Evolutionary conservation across 352 stramenopile genomes (phyloP).

Genomic region (Globisporangium middletonii): DNA sequence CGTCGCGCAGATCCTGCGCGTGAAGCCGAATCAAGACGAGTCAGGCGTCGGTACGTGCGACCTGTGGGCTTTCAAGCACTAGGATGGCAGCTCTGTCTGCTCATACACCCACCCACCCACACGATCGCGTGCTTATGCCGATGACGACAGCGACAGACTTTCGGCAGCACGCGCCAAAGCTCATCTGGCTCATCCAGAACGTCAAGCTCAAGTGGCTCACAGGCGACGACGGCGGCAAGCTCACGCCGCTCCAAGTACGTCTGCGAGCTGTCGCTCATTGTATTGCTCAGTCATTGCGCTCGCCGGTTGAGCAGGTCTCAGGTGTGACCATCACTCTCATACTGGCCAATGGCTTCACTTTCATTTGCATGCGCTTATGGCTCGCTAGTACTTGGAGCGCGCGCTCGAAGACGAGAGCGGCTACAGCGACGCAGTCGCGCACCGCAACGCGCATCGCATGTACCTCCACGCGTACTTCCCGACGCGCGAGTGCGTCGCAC

Average conservation of each 20-base stretch:
- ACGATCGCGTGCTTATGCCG: slow-evolving; percentile 1
- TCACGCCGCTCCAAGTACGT: slow-evolving; percentile 22
- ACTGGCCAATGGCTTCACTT: too few relatives aligned
- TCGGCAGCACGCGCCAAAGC: slow-evolving; percentile 38
- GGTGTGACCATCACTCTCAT: too few relatives aligned
- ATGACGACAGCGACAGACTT: slow-evolving; percentile 28
- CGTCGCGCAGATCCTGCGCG: slow-evolving; percentile 29
- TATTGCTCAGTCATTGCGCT: background rate
- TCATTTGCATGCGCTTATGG: background rate
- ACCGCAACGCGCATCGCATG: slow-evolving; percentile 53
- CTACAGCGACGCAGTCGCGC: slow-evolving; percentile 44
- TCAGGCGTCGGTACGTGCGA: slow-evolving; percentile 31
- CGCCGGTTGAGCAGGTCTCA: background rate
- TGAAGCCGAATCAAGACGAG: slow-evolving; percentile 58
- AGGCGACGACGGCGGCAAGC: slow-evolving; percentile 29
- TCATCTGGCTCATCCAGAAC: slow-evolving; percentile 60
- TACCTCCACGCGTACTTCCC: slow-evolving; percentile 50
- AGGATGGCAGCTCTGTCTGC: background rate
- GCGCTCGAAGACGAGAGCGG: slow-evolving; percentile 38
- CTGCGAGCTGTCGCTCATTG: background rate
- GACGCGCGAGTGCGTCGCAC: slow-evolving; percentile 26
- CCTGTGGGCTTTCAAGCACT: background rate
- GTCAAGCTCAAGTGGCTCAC: slow-evolving; percentile 71
- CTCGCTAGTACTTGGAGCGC: slow-evolving; percentile 45
- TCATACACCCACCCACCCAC: background rate